Base-by-base conservation (phyloP, 2,329 filamentous ascomycete species). In the Domatiomyces catenatus region DNA sequence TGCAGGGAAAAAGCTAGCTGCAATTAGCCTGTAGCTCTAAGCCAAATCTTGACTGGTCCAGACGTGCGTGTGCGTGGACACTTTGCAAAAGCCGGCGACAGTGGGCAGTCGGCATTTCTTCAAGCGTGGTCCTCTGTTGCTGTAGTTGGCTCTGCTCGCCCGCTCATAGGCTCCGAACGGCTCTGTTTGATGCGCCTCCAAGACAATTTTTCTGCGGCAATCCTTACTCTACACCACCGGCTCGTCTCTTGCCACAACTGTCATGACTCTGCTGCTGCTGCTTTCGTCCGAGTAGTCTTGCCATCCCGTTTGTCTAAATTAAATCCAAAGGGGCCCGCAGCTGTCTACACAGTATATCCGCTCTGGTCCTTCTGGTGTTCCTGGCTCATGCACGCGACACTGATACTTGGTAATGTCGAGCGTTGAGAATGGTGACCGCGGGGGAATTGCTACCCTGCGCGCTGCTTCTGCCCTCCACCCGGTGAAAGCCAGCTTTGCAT, bases 351-450 rank as follows among this genome's bases (percentile, higher is more conserved):
- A 2, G 32, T n/a, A n/a, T n/a, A n/a, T n/a, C n/a, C n/a, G n/a
- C n/a, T n/a, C 28, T 10, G 28, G 7, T 32, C 10, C 32, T 15
- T 15, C 32, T 39, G 32, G 32, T 15, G 32, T 39, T 39, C 3
- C 32, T 39, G 8, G 10, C 32, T 39, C 10, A 39, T 39, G 32
- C 32, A 15, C 32, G 32, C 32, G 32, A 32, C 20, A 47, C 45
- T 50, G 48, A 47, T 36, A 48, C 49, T 51, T 48, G 56, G 58
- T 55, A 47, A 60, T 60, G 58, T 58, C 55, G 51, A 53, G 52
- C 56, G 56, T 52, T 47, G 54, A 54, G 50, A 53, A 66, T 61
- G 65, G 63, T 57, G 62, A 66, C 54, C 60, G 62, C 62, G 64
- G 63, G 58, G 62, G 61, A 58, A 56, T 55, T 50, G 54, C 57